Evolutionary conservation across 148 eudicot genomes (phyloP).

Genomic region (Rhododendron simsii): DNA sequence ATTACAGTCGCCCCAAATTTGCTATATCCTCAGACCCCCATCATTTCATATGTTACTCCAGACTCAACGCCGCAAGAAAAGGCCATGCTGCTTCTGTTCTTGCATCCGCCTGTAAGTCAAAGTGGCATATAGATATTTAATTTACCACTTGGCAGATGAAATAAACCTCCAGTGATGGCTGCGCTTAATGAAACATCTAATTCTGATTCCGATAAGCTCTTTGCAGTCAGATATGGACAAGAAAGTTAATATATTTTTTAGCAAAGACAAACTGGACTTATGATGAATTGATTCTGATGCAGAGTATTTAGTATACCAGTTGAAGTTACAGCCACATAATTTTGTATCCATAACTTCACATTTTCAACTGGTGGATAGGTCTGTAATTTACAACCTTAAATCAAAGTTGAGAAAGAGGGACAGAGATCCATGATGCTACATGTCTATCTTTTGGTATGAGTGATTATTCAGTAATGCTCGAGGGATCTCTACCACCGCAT

Average conservation of each 20-base stretch:
- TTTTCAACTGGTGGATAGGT: neutral
- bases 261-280: neutral
- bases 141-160: neutral
- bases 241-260: neutral
- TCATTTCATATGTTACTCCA: neutral
- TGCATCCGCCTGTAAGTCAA: neutral
- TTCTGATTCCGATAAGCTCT: neutral
- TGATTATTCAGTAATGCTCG: too few relatives aligned
- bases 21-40: neutral
- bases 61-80: neutral
- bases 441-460: too few relatives aligned
- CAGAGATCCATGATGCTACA: too few relatives aligned
- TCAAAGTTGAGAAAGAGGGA: neutral
- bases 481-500: neutral
- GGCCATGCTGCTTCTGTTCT: neutral
- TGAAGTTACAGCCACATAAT: neutral
- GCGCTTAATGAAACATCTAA: neutral
- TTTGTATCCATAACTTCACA: neutral
- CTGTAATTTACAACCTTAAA: neutral
- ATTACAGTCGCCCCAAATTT: neutral
- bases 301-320: neutral
- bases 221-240: neutral
- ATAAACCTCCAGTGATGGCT: neutral
- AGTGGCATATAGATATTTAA: neutral
- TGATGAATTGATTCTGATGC: neutral